Conservation (phyloP, 306 rosid species). For the Medicago ruthenica region DNA sequence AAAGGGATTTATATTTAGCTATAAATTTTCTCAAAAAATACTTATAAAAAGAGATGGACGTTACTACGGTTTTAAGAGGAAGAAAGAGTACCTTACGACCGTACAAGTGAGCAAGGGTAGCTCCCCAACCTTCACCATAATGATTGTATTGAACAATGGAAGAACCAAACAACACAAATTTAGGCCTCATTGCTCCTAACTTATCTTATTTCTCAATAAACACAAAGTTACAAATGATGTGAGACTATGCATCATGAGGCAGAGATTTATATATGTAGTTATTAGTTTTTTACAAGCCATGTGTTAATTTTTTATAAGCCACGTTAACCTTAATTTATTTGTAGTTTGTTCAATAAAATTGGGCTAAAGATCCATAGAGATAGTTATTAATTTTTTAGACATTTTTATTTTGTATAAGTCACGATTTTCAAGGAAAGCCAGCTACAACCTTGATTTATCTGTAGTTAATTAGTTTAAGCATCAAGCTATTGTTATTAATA, state of each 20-base stretch:
- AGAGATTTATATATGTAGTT: background rate
- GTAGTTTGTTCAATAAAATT: background rate
- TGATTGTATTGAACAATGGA: slow-evolving; percentile 64
- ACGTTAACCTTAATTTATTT: background rate
- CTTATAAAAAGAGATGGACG: too few species aligned
- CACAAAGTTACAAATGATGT: background rate
- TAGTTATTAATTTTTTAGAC: too few species aligned
- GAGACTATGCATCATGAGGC: background rate
- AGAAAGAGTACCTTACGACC: slow-evolving; percentile 64
- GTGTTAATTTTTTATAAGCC: background rate
- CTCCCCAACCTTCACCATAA: slow-evolving; percentile 67
- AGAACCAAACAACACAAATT: slow-evolving; percentile 84
- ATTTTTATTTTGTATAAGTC: background rate
- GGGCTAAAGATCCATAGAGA: background rate
- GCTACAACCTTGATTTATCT: background rate
- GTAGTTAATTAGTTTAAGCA: too few species aligned
- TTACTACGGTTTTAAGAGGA: background rate
- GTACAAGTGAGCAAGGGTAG: slow-evolving; percentile 68
- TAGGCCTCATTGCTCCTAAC: slow-evolving; percentile 58
- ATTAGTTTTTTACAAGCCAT: background rate
- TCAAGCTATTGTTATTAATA: too few species aligned
- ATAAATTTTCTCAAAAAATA: too few species aligned
- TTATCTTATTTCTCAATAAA: slow-evolving; percentile 15
- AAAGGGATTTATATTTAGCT: too few species aligned
- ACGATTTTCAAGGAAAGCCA: background rate